Base-by-base conservation (phyloP, 176 grass and related monocot species). In the Saccharum spontaneum region DNA sequence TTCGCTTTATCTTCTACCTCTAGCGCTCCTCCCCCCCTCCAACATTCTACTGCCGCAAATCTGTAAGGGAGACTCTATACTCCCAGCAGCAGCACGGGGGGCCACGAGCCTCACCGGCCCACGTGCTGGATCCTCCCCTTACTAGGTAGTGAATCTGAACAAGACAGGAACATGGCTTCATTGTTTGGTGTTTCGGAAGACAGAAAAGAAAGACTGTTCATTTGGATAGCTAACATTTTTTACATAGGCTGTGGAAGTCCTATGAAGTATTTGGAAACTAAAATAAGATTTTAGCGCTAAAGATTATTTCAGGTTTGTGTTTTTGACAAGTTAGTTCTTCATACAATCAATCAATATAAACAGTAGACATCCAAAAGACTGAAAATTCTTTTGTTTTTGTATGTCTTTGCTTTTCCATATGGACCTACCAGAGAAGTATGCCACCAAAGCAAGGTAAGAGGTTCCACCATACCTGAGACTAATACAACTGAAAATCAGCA, bases 401-500 rank as follows among this genome's bases (percentile, higher is more conserved):
- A 4, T 33, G 10, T 62, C 3, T 50, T 14, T 50, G 10, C 12
- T 70, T 54, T 81, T 39, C 65, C 20, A 77, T 76, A 14, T 30
- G 75, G 6, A 46, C 77, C 20, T 62, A 33, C 10, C 52, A 89
- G 40, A 66, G 18, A 82, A 48, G 39, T 79, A 84, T 20, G 34
- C 18, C 1, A 0, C 24, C 30, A 79, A 73, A 84, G 36, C 71
- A 75, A 71, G 37, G 39, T 6, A 81, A 70, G 33, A 50, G 24
- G 6, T 71, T 40, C 22, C 26, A 55, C 12, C 30, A 61, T 85
- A 81, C 63, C 78, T 64, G 40, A 14, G 7, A 66, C 63, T 82
- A 44, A 22, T 20, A 44, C 78, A 78, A 78, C 67, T 73, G 74
- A 73, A 78, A 4, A 67, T 49, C 74, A 90, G 84, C 36, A 38